A percentile compares a stretch with the other conserved stretches of the same genome.
These are phyloP conservation scores for Cryptosporidium meleagridis DNA, from an alignment of 169 alveolate genomes.

Conservation along the genomic window DNA sequence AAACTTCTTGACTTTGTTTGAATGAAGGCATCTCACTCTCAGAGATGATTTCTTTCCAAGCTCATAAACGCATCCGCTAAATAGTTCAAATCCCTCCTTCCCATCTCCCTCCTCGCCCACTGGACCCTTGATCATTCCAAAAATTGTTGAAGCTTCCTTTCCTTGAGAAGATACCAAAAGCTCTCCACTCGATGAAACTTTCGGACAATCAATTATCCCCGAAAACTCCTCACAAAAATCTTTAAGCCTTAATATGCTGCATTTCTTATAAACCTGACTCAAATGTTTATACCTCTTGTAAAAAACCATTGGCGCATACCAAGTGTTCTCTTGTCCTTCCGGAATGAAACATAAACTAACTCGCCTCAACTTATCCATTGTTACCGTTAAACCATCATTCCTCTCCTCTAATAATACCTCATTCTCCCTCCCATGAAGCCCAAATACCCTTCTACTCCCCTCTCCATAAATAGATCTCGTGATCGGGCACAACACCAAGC, in stretches of 20 bases:
- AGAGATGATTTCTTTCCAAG: slow-evolving; percentile 45
- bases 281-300: slow-evolving; percentile 49
- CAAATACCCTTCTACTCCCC: not conserved
- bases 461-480: not conserved
- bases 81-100: slow-evolving; percentile 31
- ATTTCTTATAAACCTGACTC: slow-evolving; percentile 17
- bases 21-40: slow-evolving; percentile 50
- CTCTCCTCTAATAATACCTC: not conserved
- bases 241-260: slow-evolving; percentile 32
- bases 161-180: slow-evolving; percentile 36
- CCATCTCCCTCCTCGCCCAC: not conserved
- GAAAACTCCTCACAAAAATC: slow-evolving; percentile 13
- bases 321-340: not conserved
- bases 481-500: not conserved
- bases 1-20: slow-evolving; percentile 30
- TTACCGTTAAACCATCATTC: not conserved
- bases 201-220: slow-evolving; percentile 11
- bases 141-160: slow-evolving; percentile 68
- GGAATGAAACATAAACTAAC: slow-evolving; percentile 36
- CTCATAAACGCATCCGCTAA: slow-evolving; percentile 63
- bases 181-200: not conserved
- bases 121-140: slow-evolving; percentile 2
- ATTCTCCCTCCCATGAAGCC: slow-evolving; percentile 11
- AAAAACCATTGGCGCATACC: slow-evolving; percentile 70
- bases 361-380: slow-evolving; percentile 30